Evolutionary conservation across 1,284 basidiomycete genomes (phyloP), one percentile per base, ranked within the genome.

Genomic region (Ganoderma leucocontextum): DNA sequence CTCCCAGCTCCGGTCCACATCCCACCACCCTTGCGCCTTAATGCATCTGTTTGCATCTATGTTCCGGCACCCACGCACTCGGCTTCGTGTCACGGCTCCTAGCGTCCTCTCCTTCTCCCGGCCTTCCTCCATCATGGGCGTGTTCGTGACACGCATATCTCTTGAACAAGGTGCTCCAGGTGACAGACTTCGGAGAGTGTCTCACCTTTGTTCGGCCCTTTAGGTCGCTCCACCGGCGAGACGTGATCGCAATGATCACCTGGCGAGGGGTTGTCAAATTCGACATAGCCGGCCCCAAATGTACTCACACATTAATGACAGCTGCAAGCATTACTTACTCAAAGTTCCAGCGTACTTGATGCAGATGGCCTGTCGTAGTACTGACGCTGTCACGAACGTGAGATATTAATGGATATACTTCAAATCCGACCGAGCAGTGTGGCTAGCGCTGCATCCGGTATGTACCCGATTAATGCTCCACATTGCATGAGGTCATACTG

Each of bases 201-300:
- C 55, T n/a, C 55, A 58, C 4, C 19, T 38, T 7, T 38, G 35
- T 35, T 58, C 33, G 17, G 55, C 55, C 35, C 55, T 38, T 55
- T 10, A 38, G 35, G 17, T 36, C 55, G 9, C 55, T n/a, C 55
- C 35, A 58, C 55, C 55, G 33, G 35, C 35, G 22, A 22, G 47
- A 25, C 47, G 22, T 49, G 47, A 58, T 35, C 7, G 8, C 33
- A 22, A 58, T 38, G 55, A 38, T 58, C 35, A 58, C 17, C 55
- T 58, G 55, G 33, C 55, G 35, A 22, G 22, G 19, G 13, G 35
- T 22, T 38, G 55, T 58, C 55, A 58, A 38, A n/a, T 38, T 22
- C 55, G 35, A 63, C 63, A 36, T 59, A 33, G 52, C 60, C 62
- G 60, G 33, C 35, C 29, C 67, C 53, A 65, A 65, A 38, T 33